Conservation (phyloP, 2,329 filamentous ascomycete species). For the Boeremia exigua region DNA sequence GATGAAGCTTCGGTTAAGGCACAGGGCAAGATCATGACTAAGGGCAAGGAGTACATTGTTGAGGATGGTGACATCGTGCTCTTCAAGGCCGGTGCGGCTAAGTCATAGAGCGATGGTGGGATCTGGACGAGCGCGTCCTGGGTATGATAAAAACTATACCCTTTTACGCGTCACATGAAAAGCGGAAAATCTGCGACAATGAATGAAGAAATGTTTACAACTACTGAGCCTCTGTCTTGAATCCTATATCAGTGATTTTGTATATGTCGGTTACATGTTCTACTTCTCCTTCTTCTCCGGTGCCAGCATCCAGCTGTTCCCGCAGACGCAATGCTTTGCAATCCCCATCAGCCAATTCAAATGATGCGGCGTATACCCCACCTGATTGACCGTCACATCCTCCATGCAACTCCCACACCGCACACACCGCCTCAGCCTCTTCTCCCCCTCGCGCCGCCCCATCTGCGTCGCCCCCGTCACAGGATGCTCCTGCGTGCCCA, state of each 20-base stretch:
- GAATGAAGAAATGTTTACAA: conserved; percentile 25
- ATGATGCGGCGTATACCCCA: conserved; percentile 39
- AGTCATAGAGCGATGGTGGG: conserved; percentile 57
- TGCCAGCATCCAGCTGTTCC: conserved; percentile 47
- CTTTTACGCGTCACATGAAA: conserved; percentile 27
- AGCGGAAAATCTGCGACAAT: conserved; percentile 26
- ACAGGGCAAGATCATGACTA: conserved; percentile 96
- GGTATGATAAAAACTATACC: conserved; percentile 11
- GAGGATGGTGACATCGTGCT: conserved; percentile 83
- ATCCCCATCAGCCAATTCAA: conserved; percentile 45
- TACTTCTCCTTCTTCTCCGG: conserved; percentile 28
- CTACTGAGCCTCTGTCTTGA: not conserved
- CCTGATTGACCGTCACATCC: conserved; percentile 47
- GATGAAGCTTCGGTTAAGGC: conserved; percentile 89
- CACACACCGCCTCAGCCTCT: conserved; percentile 47
- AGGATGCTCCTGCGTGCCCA: conserved; percentile 35
- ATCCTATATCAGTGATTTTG: not conserved
- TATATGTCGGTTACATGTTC: not conserved
- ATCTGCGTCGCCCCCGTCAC: conserved; percentile 5
- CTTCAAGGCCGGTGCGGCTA: conserved; percentile 88
- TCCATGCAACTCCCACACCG: conserved; percentile 56
- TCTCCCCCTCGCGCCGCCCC: conserved; percentile 29
- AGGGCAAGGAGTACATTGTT: conserved; percentile 95
- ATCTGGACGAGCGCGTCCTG: conserved; percentile 6
- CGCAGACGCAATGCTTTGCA: conserved; percentile 50